Base-by-base conservation (phyloP, 73 alveolate genomes). In the Diophrys appendiculata region DNA sequence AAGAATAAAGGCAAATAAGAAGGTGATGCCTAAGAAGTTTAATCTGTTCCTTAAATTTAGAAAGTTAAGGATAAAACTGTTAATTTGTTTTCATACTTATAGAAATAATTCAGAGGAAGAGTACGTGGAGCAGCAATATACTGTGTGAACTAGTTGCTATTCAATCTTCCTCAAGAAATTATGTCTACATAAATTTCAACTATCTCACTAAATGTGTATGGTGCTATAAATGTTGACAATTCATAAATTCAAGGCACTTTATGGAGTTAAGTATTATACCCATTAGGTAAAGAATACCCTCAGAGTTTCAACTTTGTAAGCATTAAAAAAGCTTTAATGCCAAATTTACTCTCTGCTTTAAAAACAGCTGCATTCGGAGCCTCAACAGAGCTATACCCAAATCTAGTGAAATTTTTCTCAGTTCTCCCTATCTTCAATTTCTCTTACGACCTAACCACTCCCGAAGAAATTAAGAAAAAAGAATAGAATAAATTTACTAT, bases 341-440 rank as follows among this genome's bases (percentile, higher is more conserved):
- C 89, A 14, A 76, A 72, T 69, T 74, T 86, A 29, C 72, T 65
- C 64, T 79, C 77, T 72, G 27, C 83, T 30, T 43, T 86, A 23
- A 86, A 86, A 43, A 86, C 56, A 33, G 78, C 90, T 32, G 93
- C 79, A 22, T 86, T 69, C 65, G 93, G 93, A 28, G 86, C 93
- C 5, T 78, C 79, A 31, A 24, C 32, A 2, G 89, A 80, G 28
- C 86, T 86, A 11, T 86, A 86, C 80, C 76, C 80, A 32, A 86
- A 86, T 33, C 53, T 86, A 33, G 76, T 80, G 14, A 80, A 73
- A 33, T 78, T 86, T 43, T 29, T 77, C 1, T 86, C 93, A 23
- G 71, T 86, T 33, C 65, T 86, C 69, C 93, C 93, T 0, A 29
- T 86, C 68, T 80, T 72, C 35, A 73, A 73, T 71, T 72, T 43